Conservation (phyloP, 2,329 filamentous ascomycete genomes). For the Plenodomus biglobosus region DNA sequence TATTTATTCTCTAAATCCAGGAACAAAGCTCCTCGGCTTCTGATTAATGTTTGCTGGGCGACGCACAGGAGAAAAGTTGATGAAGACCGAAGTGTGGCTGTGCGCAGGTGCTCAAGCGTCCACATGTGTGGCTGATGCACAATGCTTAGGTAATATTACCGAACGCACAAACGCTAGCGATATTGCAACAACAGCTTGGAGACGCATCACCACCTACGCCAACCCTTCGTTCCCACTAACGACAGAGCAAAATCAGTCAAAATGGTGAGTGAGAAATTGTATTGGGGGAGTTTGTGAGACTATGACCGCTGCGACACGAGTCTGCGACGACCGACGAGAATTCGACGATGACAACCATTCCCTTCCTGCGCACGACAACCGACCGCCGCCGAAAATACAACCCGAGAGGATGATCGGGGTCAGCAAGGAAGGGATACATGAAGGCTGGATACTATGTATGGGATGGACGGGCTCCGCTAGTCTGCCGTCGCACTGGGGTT, state of each 20-base stretch:
- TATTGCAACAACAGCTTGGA: slow-evolving; percentile 22
- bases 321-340: slow-evolving; percentile 25
- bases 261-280: slow-evolving; percentile 39
- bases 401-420: not conserved
- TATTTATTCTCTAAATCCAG: no score
- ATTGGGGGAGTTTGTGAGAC: slow-evolving; percentile 1
- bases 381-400: not conserved
- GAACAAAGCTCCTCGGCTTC: no score
- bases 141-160: slow-evolving; percentile 32
- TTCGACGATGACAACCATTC: not conserved
- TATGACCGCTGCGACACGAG: slow-evolving; percentile 31
- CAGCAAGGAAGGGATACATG: not conserved
- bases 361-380: slow-evolving; percentile 12
- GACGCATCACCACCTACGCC: slow-evolving; percentile 37
- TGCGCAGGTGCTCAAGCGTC: no score
- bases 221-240: slow-evolving; percentile 40
- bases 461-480: not conserved
- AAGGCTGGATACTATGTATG: not conserved
- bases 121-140: slow-evolving; percentile 13
- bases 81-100: no score
- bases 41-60: no score
- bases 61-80: no score
- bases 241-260: slow-evolving; percentile 44
- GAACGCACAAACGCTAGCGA: slow-evolving; percentile 38
- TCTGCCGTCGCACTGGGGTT: no score